A percentile compares a stretch with the other conserved stretches of the same genome.
Evolutionary conservation across 306 rosid genomes (phyloP).

Genomic region (Ormosia semicastrata): DNA sequence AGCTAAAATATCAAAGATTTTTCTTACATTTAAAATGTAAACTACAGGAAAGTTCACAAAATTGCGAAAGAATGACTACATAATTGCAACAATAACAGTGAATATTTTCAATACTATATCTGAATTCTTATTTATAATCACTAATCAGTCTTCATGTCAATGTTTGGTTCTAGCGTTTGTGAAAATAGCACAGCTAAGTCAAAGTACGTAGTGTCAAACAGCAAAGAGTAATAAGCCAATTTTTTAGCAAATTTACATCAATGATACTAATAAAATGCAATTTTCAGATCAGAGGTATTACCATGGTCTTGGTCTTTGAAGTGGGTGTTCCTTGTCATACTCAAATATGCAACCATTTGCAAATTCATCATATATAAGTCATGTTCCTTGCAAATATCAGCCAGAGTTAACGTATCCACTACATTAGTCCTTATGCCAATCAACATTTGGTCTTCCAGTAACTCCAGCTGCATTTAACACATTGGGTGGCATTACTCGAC

Average conservation of each 20-base stretch:
- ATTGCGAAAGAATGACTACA: background rate
- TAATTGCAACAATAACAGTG: too few relatives aligned
- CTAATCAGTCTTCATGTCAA: background rate
- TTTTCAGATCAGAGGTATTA: constrained; percentile 19
- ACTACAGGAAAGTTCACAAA: background rate
- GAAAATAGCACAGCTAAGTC: background rate
- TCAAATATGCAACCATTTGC: constrained; percentile 84
- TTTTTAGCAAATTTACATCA: background rate
- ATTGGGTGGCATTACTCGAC: constrained; percentile 55
- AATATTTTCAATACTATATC: too few relatives aligned
- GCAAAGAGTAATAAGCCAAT: background rate
- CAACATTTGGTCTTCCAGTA: constrained; percentile 77
- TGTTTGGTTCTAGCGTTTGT: background rate
- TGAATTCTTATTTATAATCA: too few relatives aligned
- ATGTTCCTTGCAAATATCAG: constrained; percentile 64
- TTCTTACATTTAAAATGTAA: background rate
- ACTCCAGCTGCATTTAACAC: constrained; percentile 75
- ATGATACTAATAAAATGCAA: background rate
- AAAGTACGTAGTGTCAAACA: background rate
- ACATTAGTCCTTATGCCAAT: constrained; percentile 77
- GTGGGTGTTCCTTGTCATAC: constrained; percentile 55
- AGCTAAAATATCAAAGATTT: background rate
- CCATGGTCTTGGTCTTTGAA: constrained; percentile 78
- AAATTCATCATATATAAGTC: constrained; percentile 60
- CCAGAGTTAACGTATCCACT: constrained; percentile 58